Base-by-base conservation (phyloP, 2,329 filamentous ascomycete species). In the Epichloe hybrida region DNA sequence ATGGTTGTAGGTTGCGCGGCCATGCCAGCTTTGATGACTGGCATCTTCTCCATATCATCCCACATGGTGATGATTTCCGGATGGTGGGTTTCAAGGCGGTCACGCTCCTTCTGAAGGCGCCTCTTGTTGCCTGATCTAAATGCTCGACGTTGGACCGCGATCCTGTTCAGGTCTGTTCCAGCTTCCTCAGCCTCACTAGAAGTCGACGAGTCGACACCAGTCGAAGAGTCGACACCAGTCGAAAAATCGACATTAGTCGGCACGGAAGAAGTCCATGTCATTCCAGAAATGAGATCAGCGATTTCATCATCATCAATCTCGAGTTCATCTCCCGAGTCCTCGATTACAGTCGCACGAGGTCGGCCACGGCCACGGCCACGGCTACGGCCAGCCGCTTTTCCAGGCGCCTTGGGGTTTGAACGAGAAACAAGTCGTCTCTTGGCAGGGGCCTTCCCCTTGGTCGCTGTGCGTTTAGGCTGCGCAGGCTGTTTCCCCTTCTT, bases 51-150 rank as follows among this genome's bases (percentile, higher is more conserved):
- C 2, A 97, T 71, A 23, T 86, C 79, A 3, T 77, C 66, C 93
- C 93, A 98, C 87, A 97, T 94, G 0, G 82, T 87, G 42, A 69
- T 72, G 40, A 98, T 77, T 50, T 82, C 77, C 0, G 91, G 90
- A 63, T 98, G 93, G 48, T 85, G 73, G 20, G 69, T 65, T 58
- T 90, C 87, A 2, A 95, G 78, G 54, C 83, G 83, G 50, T 72
- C 68, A 48, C 88, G 79, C 66, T 86, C 72, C 36, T 60, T 68
- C 56, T 63, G 61, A 34, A 54, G 27, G 17, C 67, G 63, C 9
- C 55, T 48, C 42, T 46, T 58, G 46, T 61, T 62, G 37, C 56
- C 61, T 3, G 50, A 42, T 46, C 66, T 54, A 54, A 61, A 71
- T 4, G 61, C 69, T 20, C 67, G 72, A 23, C 67, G 67, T 5